Evolutionary conservation across 768 basidiomycete genomes (phyloP).

Genomic region (Daedalea quercina): DNA sequence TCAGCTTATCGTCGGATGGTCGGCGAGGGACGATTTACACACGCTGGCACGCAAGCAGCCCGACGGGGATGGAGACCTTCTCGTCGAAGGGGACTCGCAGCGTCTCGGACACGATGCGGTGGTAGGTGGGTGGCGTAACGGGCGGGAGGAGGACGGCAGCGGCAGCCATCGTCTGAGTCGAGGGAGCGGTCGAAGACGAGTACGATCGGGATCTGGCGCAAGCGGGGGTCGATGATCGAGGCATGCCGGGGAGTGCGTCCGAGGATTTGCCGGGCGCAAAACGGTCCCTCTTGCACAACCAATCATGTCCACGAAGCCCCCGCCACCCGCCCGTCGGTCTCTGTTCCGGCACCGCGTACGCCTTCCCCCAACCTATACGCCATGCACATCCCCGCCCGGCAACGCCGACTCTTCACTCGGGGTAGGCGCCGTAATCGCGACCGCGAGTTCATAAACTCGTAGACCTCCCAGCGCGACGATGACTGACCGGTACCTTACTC

Average conservation of each 20-base stretch:
- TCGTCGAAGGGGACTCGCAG: conserved; percentile 48
- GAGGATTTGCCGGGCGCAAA: background rate
- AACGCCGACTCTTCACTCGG: background rate
- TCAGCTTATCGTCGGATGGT: background rate
- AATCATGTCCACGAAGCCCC: no score
- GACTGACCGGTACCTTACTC: background rate
- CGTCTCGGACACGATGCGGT: conserved; percentile 55
- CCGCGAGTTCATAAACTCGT: no score
- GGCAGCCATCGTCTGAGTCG: conserved; percentile 28
- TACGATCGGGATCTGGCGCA: background rate
- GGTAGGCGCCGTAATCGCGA: background rate
- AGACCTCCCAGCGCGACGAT: background rate
- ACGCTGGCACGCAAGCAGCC: conserved; percentile 78
- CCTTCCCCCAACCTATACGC: no score
- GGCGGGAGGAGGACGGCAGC: conserved; percentile 34
- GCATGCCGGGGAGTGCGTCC: no score
- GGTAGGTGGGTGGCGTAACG: conserved; percentile 50
- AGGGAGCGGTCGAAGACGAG: background rate
- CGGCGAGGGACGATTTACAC: conserved; percentile 10
- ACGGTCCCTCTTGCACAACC: no score
- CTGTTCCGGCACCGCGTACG: background rate
- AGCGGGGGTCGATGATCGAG: background rate
- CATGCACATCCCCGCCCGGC: no score
- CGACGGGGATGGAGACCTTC: conserved; percentile 55
- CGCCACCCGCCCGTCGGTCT: no score